Evolutionary conservation across 2,329 filamentous ascomycete genomes (phyloP), one percentile per base, ranked within the genome.

Genomic region (Didymellaceae sp.): DNA sequence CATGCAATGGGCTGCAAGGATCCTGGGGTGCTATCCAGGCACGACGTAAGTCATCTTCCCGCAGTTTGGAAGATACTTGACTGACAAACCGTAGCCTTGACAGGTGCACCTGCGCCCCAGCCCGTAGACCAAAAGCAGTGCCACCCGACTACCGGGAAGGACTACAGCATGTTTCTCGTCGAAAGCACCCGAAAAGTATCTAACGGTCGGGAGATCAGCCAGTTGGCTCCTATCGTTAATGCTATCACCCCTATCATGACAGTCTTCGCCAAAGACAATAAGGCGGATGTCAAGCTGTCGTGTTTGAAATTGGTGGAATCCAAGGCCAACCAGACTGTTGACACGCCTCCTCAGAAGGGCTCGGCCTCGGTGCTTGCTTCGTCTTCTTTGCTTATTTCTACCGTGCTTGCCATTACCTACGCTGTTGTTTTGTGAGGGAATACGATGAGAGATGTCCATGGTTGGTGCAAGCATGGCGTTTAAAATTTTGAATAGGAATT

Each of bases 161-260:
- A 47, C 24, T 47, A 52, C 31, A n/a, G 30, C 11, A 16, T 52
- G 10, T 20, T 18, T 11, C 44, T 46, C 14, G 17, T 46, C 13
- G 16, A 34, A 9, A 45, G 40, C 28, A 33, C 6, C n/a, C 42
- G 40, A 5, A 25, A 17, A 13, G 17, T n/a, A 21, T 6, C 41
- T 6, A 6, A 7, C 1, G 38, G 41, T 28, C 48, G 32, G 5
- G 34, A 45, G 11, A 26, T 4, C 16, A 34, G 21, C n/a, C 11
- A 41, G 10, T 34, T 52, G 21, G 33, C 20, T 26, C 44, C 44
- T 9, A 33, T 40, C 13, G 7, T 40, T 14, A 20, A 40, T 10
- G 41, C 41, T 2, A 24, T 52, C 21, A 45, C 41, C 6, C 48
- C 48, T 13, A 42, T 52, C 13, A 45, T 52, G 48, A 45, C 48